Base-by-base conservation (phyloP, 129 eudicot species). In the Sambucus nigra region DNA sequence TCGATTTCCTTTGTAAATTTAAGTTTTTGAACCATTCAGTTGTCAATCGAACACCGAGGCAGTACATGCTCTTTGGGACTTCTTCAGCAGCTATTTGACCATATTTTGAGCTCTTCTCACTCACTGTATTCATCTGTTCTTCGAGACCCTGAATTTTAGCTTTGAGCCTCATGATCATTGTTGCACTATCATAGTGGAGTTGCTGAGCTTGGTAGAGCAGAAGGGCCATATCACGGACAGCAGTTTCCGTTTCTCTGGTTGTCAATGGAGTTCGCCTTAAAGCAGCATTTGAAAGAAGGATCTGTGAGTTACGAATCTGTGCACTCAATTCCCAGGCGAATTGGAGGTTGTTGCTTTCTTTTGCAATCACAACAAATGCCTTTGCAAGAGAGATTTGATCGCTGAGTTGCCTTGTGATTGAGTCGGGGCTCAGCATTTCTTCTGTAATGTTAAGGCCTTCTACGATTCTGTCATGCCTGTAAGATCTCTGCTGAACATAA, bases 21-120 rank as follows among this genome's bases (percentile, higher is more conserved):
- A 64, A 29, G 47, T 62, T 68, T n/a, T 49, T 65, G 50, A 73
- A 82, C 91, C 82, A 77, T 53, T 82, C 79, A 26, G 74, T 71
- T 25, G 91, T 72, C 46, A 82, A 59, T 20, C 82, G 64, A 51
- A 82, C 74, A 40, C 85, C 91, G 39, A 82, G 79, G 64, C 91
- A 82, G 47, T 70, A 77, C 0, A 82, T 60, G 59, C 79, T 67
- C 56, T 82, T 82, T 1, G 91, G 85, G 51, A 82, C 79, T 77
- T 82, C 91, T 64, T 82, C 85, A 13, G 91, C 91, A 9, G 82
- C 85, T 60, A 82, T 82, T 71, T 81, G 91, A 8, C 84, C 69
- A 65, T 73, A 81, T 48, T 82, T 77, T 44, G 74, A 67, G 51
- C 85, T 82, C 70, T 71, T 82, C 24, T 77, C 91, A 5, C 55